Conservation (phyloP, 805 yeast genomes). For the Candida arabinofermentans region DNA sequence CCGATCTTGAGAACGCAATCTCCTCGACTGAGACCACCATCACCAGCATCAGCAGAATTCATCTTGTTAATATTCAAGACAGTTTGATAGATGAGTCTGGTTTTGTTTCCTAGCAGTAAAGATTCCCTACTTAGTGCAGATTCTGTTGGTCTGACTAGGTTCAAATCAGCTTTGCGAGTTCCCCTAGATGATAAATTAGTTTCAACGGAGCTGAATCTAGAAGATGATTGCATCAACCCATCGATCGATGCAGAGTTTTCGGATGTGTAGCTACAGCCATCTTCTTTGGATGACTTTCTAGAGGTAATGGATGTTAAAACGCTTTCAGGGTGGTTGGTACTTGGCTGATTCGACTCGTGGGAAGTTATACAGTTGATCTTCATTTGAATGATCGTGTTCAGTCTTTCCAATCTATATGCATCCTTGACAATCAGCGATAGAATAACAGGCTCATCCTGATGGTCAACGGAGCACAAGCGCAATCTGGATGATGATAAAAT, state of each 20-base stretch:
- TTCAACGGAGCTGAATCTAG: neutral
- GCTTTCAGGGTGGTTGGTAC: neutral
- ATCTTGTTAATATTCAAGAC: conserved; percentile 6
- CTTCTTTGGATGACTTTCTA: too few relatives aligned
- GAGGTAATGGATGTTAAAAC: neutral
- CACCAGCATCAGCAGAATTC: neutral
- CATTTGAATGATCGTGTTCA: too few relatives aligned
- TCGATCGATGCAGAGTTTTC: too few relatives aligned
- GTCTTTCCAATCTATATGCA: conserved; percentile 6
- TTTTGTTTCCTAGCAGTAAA: conserved; percentile 3
- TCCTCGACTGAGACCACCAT: neutral
- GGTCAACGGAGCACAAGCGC: conserved; percentile 12
- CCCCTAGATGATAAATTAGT: neutral
- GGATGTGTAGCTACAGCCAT: too few relatives aligned
- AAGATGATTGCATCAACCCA: neutral
- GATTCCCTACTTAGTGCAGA: too few relatives aligned
- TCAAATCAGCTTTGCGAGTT: neutral
- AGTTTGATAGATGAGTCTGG: conserved; percentile 11
- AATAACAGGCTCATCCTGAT: conserved; percentile 5
- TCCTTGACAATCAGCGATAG: conserved; percentile 6
- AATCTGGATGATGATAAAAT: conserved; percentile 18
- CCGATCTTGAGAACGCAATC: conserved; percentile 8
- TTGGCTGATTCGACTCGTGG: neutral
- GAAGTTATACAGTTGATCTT: neutral
- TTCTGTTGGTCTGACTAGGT: conserved; percentile 1